Evolutionary conservation across 2,329 filamentous ascomycete species (phyloP).

Genomic region (Helotiales sp.): DNA sequence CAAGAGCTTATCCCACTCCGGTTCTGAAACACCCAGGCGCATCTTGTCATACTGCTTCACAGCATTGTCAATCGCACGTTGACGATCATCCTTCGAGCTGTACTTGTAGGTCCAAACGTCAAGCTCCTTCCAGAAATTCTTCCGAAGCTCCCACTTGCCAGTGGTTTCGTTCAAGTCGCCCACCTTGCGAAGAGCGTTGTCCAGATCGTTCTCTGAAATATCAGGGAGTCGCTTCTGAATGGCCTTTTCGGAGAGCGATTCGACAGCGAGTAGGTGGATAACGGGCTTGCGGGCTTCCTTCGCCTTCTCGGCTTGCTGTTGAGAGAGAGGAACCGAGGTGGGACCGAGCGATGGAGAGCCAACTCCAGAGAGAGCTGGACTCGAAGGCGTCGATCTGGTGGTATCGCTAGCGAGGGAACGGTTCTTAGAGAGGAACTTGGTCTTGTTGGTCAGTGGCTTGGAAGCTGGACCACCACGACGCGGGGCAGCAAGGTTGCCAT

Average conservation of each 20-base stretch:
- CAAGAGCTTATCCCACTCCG: constrained; percentile 66
- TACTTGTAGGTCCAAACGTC: constrained; percentile 69
- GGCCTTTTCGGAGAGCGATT: constrained; percentile 55
- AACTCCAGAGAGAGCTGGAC: constrained; percentile 60
- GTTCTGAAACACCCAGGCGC: constrained; percentile 59
- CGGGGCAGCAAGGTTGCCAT: constrained; percentile 39
- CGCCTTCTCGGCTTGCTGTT: constrained; percentile 57
- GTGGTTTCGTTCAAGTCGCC: constrained; percentile 55
- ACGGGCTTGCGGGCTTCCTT: constrained; percentile 59
- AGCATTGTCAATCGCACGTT: constrained; percentile 66
- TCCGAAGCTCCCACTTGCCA: constrained; percentile 61
- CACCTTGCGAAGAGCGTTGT: constrained; percentile 60
- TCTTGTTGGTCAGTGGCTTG: constrained; percentile 35
- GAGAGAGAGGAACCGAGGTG: constrained; percentile 55
- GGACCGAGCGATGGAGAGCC: constrained; percentile 58
- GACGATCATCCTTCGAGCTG: constrained; percentile 56
- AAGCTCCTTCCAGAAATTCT: constrained; percentile 65
- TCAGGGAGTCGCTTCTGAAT: constrained; percentile 58
- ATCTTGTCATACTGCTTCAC: constrained; percentile 64
- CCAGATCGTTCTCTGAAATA: constrained; percentile 55
- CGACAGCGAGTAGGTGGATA: constrained; percentile 65
- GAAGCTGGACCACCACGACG: constrained; percentile 29
- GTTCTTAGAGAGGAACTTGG: constrained; percentile 37
- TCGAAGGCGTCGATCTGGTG: constrained; percentile 53
- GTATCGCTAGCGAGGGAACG: constrained; percentile 34